phyloP scores from a whole-genome alignment of 805 yeast species.

The Candida quercuum region DNA sequence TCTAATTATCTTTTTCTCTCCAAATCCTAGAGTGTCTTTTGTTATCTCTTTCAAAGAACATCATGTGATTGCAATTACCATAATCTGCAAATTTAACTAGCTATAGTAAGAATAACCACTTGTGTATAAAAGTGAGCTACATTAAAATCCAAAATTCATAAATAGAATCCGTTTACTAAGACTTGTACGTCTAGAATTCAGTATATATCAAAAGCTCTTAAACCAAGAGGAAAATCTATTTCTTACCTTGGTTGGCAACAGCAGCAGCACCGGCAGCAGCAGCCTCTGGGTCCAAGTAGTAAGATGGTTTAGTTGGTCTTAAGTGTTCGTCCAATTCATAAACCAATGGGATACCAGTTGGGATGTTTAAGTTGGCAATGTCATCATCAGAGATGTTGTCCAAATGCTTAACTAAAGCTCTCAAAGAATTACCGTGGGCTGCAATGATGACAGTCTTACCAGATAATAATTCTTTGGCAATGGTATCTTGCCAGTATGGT shows the following conservation, averaged over 20 bases:
- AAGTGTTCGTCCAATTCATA: conserved; percentile 86
- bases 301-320: conserved; percentile 87
- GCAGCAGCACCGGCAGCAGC: conserved; percentile 99
- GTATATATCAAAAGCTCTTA: too few relatives aligned
- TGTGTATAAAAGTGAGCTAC: too few relatives aligned
- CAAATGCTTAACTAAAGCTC: conserved; percentile 94
- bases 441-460: conserved; percentile 91
- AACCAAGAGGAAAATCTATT: too few relatives aligned
- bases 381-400: conserved; percentile 89
- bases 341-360: conserved; percentile 97
- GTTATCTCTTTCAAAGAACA: too few relatives aligned
- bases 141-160: too few relatives aligned
- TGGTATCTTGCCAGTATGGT: conserved; percentile 95
- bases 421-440: conserved; percentile 98
- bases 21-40: too few relatives aligned
- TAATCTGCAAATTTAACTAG: too few relatives aligned
- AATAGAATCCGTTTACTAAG: too few relatives aligned
- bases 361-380: conserved; percentile 92
- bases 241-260: conserved; percentile 94
- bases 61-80: too few relatives aligned
- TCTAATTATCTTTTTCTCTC: too few relatives aligned
- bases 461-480: conserved; percentile 73
- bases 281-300: conserved; percentile 98
- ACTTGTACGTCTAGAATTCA: too few relatives aligned
- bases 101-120: too few relatives aligned